phyloP scores from a whole-genome alignment of 2,329 filamentous ascomycete species.

The Penicillium verrucosum region DNA sequence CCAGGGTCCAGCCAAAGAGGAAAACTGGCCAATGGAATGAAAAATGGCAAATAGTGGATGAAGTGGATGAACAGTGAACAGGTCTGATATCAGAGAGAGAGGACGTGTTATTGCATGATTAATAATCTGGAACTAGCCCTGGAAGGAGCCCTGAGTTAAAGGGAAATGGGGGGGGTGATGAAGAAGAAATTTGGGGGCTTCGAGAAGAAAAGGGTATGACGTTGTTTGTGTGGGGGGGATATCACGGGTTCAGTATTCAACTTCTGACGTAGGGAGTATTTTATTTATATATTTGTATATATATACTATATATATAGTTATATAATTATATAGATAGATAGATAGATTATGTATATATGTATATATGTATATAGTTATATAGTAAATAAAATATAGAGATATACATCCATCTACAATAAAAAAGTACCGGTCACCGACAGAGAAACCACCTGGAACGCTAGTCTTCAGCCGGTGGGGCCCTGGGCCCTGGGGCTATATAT shows the following conservation, averaged over 20 bases:
- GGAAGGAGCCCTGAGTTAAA: background rate
- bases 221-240: slow-evolving; percentile 26
- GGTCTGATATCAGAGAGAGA: slow-evolving; percentile 14
- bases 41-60: background rate
- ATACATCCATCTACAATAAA: too few relatives aligned
- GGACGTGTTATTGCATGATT: slow-evolving; percentile 19
- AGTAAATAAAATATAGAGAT: too few relatives aligned
- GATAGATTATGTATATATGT: too few relatives aligned
- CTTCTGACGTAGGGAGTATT: slow-evolving; percentile 9
- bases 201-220: slow-evolving; percentile 23
- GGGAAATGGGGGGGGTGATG: too few relatives aligned
- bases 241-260: slow-evolving; percentile 18
- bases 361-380: too few relatives aligned
- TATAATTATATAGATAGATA: too few relatives aligned
- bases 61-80: background rate
- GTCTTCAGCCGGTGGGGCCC: background rate
- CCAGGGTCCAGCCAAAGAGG: slow-evolving; percentile 16
- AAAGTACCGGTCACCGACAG: too few relatives aligned
- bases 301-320: background rate
- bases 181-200: slow-evolving; percentile 18
- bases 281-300: background rate
- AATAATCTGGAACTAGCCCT: slow-evolving; percentile 10
- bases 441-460: too few relatives aligned
- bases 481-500: background rate
- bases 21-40: slow-evolving; percentile 5